Conservation (phyloP, 805 yeast species). For the Kodamaea leandrae region DNA sequence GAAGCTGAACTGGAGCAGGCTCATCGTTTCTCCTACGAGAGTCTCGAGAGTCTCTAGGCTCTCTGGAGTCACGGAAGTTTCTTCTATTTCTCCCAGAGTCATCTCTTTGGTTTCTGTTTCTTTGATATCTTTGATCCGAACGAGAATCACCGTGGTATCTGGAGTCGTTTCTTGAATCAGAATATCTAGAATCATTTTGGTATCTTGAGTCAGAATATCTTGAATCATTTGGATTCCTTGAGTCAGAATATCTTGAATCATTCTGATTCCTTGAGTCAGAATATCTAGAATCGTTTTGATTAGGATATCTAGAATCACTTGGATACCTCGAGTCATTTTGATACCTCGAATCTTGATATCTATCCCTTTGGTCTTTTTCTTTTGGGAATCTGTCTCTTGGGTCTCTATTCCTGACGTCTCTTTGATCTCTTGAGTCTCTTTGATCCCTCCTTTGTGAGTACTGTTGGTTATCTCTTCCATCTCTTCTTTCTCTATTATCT, state of each 20-base stretch:
- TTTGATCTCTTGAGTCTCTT: conserved; percentile 15
- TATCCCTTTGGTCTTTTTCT: neutral
- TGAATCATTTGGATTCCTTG: too few species aligned
- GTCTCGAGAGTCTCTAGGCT: neutral
- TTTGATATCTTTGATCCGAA: conserved; percentile 11
- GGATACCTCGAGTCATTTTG: too few species aligned
- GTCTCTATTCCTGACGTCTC: conserved; percentile 13
- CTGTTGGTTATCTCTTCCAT: conserved; percentile 14
- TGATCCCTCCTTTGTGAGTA: conserved; percentile 14
- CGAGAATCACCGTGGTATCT: too few species aligned
- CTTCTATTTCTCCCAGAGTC: neutral
- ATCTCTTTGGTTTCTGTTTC: conserved; percentile 6
- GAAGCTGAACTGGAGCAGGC: conserved; percentile 2
- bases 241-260: neutral
- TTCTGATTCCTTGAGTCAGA: neutral
- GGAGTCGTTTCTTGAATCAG: neutral
- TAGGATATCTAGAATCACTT: too few species aligned
- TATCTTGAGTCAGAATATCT: too few species aligned
- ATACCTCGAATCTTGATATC: too few species aligned
- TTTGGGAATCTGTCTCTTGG: conserved; percentile 17
- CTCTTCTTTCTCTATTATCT: conserved; percentile 18
- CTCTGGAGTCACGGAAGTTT: conserved; percentile 1
- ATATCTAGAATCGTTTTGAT: neutral
- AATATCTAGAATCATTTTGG: too few species aligned
- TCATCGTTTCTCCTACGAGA: too few species aligned